Base-by-base conservation (phyloP, 805 yeast genomes). In the Millerozyma acaciae region DNA sequence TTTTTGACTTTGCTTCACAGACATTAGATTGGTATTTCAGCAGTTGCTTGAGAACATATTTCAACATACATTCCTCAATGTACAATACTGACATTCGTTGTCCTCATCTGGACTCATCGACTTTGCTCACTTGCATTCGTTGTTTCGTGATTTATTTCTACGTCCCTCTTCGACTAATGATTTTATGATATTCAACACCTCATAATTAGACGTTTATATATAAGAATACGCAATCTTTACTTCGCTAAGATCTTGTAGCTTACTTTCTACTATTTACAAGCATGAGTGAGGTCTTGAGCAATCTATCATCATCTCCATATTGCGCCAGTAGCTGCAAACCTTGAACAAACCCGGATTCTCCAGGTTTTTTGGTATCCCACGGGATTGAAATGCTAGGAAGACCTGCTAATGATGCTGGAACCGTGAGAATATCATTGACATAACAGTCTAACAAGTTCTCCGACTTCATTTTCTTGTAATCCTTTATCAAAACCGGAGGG, bases 331-430 rank as follows among this genome's bases (percentile, higher is more conserved):
- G 44, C 51, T 94, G 97, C 17, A 93, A 62, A 0, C 96, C 96
- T 8, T 74, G 59, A 0, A 75, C 66, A 7, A 59, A 56, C n/a
- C 7, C 10, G 10, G 15, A 6, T 20, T 10, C 6, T 10, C 12
- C n/a, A 6, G 15, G 12, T 18, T n/a, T 21, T 6, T 13, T 14
- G 1, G 59, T 55, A 2, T 48, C 48, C 45, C 71, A 68, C 0
- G 99, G 99, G 2, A 89, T 62, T 2, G 83, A 73, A 8, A 90
- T 69, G 0, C 95, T 76, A 1, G 99, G 99, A 2, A 90, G 55
- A 0, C 97, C 97, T 0, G 95, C 94, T 37, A 94, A 59, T 1
- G 95, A 88, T 25, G 93, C 84, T 0, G 98, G 97, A 4, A 88
- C 83, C 0, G 96, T 86, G 36, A 88, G 69, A 0, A 84, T 76